Percentiles rank a stretch among this genome's conserved stretches.
phyloP scores from a whole-genome alignment of 345 rosid species.

The Citrus hindsii region DNA sequence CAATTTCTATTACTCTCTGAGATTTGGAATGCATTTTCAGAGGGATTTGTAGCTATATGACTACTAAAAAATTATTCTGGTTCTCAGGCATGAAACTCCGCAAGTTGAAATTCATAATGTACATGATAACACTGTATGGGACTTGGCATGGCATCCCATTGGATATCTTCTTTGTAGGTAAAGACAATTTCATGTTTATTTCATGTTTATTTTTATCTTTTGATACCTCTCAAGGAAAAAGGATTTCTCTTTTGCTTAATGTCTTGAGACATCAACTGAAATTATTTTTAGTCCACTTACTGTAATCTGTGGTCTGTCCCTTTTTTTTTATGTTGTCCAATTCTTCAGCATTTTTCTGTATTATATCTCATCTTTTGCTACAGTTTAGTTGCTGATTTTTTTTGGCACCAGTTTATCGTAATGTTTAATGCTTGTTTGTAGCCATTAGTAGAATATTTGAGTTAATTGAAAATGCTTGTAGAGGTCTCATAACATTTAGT shows the following conservation, averaged over 20 bases:
- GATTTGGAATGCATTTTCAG: slow-evolving; percentile 8
- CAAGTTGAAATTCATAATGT: slow-evolving; percentile 82
- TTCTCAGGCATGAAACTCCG: slow-evolving; percentile 88
- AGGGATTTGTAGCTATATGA: slow-evolving; percentile 15
- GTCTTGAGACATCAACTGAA: not conserved
- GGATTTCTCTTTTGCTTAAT: not conserved
- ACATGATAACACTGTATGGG: slow-evolving; percentile 95
- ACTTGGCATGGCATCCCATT: slow-evolving; percentile 97
- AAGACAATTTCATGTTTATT: not conserved
- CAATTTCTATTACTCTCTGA: not conserved
- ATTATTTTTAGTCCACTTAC: not conserved
- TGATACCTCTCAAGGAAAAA: not conserved
- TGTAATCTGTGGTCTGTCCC: not conserved
- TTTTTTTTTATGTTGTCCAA: not conserved
- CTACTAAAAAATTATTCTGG: slow-evolving; percentile 12
- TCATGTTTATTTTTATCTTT: not conserved
- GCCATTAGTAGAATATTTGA: not conserved
- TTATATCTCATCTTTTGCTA: not conserved
- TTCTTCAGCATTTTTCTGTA: not conserved
- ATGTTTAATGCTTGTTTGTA: not conserved
- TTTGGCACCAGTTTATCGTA: not conserved
- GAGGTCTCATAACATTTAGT: not conserved
- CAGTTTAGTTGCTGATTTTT: not conserved
- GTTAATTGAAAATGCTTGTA: not conserved
- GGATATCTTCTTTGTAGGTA: slow-evolving; percentile 99